Evolutionary conservation across 306 rosid genomes (phyloP).

Genomic region (Medicago ruthenica): DNA sequence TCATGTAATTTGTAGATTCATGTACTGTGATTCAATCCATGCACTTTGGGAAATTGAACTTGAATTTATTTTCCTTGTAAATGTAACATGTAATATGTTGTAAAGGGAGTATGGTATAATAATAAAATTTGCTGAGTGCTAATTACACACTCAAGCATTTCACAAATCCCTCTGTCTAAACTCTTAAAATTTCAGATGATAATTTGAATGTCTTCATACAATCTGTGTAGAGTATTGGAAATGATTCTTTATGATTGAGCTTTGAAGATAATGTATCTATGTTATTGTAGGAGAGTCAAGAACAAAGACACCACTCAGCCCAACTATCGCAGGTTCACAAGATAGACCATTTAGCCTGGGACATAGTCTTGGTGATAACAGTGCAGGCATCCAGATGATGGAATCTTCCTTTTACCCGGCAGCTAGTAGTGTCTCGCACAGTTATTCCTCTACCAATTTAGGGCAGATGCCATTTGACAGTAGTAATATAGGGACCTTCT

Average conservation of each 20-base stretch:
- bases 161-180: slow-evolving; percentile 7
- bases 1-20: background rate
- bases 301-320: slow-evolving; percentile 88
- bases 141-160: background rate
- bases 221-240: slow-evolving; percentile 15
- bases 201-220: background rate
- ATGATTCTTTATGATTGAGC: slow-evolving; percentile 23
- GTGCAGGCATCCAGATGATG: slow-evolving; percentile 71
- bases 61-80: background rate
- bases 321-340: slow-evolving; percentile 66
- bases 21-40: background rate
- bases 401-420: slow-evolving; percentile 78
- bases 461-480: slow-evolving; percentile 82
- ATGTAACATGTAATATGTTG: background rate
- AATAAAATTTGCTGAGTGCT: background rate
- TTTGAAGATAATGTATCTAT: slow-evolving; percentile 28
- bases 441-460: slow-evolving; percentile 84
- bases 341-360: slow-evolving; percentile 74
- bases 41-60: slow-evolving; percentile 4
- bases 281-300: slow-evolving; percentile 77
- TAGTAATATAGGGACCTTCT: slow-evolving; percentile 68
- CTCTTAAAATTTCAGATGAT: background rate
- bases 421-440: slow-evolving; percentile 71
- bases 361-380: slow-evolving; percentile 55
- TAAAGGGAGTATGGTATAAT: background rate